Base-by-base conservation (phyloP, 164 flowering plant species). In the Aristolochia californica region DNA sequence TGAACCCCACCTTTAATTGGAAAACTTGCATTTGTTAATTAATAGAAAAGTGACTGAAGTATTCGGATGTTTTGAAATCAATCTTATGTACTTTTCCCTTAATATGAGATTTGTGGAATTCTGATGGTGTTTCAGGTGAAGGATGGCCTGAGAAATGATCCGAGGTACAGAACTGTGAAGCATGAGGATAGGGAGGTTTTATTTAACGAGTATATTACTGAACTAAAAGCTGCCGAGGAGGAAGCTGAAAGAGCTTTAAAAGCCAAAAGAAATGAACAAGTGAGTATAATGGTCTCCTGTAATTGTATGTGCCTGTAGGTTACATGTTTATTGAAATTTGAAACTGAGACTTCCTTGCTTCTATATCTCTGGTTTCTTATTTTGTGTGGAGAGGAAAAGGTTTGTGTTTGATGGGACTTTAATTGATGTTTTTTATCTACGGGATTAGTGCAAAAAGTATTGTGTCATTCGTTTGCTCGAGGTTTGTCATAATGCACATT, bases 151-250 rank as follows among this genome's bases (percentile, higher is more conserved):
- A 73, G 93, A 65, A 68, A 74, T 77, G 99, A 94, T 55, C 86
- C 83, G 50, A 80, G 99, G 63, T 94, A 88, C 77, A 84, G 71
- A 73, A 69, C 82, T 65, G 93, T 86, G 45, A 80, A 67, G 75
- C 97, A 90, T 70, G 97, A 94, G 56, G 97, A 94, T 22, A 74
- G 97, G 71, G 99, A 94, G 68, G 44, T 66, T 34, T 61, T 90
- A 52, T 94, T 90, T 66, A 78, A 83, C 62, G 88, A 94, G 66
- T 90, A 77, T 65, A 68, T 88, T 56, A 66, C 82, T 68, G 96
- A 83, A 67, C 63, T 90, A 30, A 88, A 82, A 71, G 80, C 83
- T 72, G 80, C 64, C 2, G 81, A 74, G 64, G 80, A 77, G 55
- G 88, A 75, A 64, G 78, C 66, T n/a, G 83, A 73, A 38, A 69